Base-by-base conservation (phyloP, 1,139 yeast genomes). In the Geotrichum restrictum region DNA sequence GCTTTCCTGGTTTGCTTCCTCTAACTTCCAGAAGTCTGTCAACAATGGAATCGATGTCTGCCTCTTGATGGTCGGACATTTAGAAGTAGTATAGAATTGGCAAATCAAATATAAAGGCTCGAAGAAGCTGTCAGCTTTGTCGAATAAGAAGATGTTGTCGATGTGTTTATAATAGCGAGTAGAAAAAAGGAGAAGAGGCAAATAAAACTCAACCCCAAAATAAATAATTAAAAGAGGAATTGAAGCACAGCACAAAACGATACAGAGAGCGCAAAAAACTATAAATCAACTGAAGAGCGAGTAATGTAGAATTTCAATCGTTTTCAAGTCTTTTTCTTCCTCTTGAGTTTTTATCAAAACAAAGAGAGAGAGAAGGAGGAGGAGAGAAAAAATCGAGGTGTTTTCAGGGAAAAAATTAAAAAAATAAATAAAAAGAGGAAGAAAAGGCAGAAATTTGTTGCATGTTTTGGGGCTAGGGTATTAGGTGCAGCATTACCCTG, bases 1-100 rank as follows among this genome's bases (percentile, higher is more conserved):
- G 97, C 71, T 88, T 91, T 46, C 98, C 98, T 22, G 98, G 98
- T 71, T 97, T 84, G 59, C 96, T 88, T 59, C 98, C 98, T 73
- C 98, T 83, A 52, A 93, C 98, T 72, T 93, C 98, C 64, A 93
- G 78, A 67, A 93, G 81, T 78, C 98, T 83, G 74, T 93, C 98
- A 71, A 93, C 94, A 67, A 93, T 91, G 65, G 96, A 88, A 72
- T 93, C 98, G 68, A 93, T 87, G 70, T 93, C 98, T 54, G 95
- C 96, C 72, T 91, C 95, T 69, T 81, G 89, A 68, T 82, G 81
- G 60, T 82, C 88, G 52, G 77, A 67, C 79, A 75, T 75, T 43
- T 33, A 22, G 29, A 16, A 33, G 21, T n/a, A 22, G 34, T 24
- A 4, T 16, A 8, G 8, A 24, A 24, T 5, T 19, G 22, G 21